Base-by-base conservation (phyloP, 345 rosid species). In the Heritiera fomes region DNA sequence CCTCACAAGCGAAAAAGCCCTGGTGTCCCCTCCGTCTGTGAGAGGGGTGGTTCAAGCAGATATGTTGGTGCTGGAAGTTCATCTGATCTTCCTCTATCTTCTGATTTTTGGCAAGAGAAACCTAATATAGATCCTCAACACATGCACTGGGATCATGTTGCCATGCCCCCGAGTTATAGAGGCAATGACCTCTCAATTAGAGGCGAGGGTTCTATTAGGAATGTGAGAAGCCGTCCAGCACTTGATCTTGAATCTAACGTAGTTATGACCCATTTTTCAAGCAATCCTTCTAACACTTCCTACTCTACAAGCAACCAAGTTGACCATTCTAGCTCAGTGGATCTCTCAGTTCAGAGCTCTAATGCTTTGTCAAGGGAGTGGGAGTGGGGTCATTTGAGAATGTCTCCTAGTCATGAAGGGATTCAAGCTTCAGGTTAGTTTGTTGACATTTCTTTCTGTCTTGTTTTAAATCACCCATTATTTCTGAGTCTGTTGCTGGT, bases 1-100 rank as follows among this genome's bases (percentile, higher is more conserved):
- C 88, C 79, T 43, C 93, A 90, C 76, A 94, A 94, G 89, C 73
- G 98, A 56, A 94, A 94, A 85, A 89, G 88, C 78, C 97, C 93
- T 28, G 90, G 86, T 53, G 80, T 81, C 68, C 87, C 92, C 56
- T 83, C 94, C 73, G 88, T 86, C 55, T 88, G 87, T 79, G 97
- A 94, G 81, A 87, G 89, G 61, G 93, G 94, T 69, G 89, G 92
- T 82, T 82, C 91, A 72, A 91, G 94, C 88, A 86, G 90, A 85
- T 88, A 85, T 78, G 80, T 80, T 45, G 76, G 83, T 58, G 92
- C 86, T 20, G 92, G 90, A 79, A 84, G 88, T 84, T 91, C 95
- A 84, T 87, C 97, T 60, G 91, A 87, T 83, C 70, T 88, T 62
- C 89, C 87, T 55, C 77, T 81, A 41, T 76, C 90, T 56, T 79